Evolutionary conservation across 345 rosid genomes (phyloP).

Genomic region (Orychophragmus violaceus): DNA sequence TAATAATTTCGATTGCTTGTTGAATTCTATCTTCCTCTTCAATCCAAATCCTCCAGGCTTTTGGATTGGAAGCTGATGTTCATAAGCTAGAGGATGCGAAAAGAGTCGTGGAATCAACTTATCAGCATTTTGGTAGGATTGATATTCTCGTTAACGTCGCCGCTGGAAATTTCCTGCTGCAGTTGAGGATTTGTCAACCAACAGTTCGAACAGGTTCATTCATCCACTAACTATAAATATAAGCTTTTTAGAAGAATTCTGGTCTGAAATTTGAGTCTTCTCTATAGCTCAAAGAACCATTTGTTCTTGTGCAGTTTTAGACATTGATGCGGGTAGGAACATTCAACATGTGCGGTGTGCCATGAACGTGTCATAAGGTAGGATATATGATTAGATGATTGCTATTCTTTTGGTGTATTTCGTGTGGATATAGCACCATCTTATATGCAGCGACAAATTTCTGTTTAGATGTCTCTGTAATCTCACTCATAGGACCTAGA

Average conservation of each 20-base stretch:
- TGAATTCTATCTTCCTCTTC: not conserved
- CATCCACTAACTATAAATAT: too few species aligned
- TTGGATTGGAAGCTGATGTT: constrained; percentile 77
- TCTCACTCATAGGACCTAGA: not conserved
- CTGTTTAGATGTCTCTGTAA: not conserved
- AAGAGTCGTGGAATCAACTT: constrained; percentile 68
- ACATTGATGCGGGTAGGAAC: constrained; percentile 82
- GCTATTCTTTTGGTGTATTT: not conserved
- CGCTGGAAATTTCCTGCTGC: constrained; percentile 77
- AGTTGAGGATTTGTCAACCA: constrained; percentile 77
- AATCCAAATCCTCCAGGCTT: constrained; percentile 47
- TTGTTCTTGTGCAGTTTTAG: constrained; percentile 49
- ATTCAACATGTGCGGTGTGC: constrained; percentile 74
- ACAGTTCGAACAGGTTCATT: constrained; percentile 83
- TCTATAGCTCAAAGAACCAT: not conserved
- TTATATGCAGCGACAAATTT: not conserved
- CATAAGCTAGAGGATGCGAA: constrained; percentile 67
- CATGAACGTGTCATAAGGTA: too few species aligned
- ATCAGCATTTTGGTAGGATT: constrained; percentile 50
- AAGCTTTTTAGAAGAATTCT: too few species aligned
- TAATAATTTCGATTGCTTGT: not conserved
- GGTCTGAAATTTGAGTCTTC: too few species aligned
- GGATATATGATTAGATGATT: too few species aligned
- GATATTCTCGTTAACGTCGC: constrained; percentile 77
- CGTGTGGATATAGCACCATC: not conserved